Conservation (phyloP, 306 rosid genomes). For the Aeschynomene evenia region DNA sequence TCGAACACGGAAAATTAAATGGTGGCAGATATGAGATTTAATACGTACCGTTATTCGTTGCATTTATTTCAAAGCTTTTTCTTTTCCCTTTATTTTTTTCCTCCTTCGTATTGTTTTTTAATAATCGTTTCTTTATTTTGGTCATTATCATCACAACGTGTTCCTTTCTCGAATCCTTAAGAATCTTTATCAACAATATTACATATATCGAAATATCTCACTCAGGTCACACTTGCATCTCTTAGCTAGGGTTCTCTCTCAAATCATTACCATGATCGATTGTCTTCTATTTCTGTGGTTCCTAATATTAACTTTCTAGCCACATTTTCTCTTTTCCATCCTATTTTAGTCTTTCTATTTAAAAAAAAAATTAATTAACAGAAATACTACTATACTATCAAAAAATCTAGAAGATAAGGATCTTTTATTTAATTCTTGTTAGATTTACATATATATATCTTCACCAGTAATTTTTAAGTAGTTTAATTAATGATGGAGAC, state of each 20-base stretch:
- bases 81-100: neutral
- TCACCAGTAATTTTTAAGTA: too few relatives aligned
- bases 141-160: neutral
- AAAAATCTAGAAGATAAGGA: too few relatives aligned
- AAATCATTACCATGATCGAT: neutral
- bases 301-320: neutral
- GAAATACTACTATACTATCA: too few relatives aligned
- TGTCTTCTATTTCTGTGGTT: neutral
- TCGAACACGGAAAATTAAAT: conserved; percentile 25
- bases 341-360: neutral
- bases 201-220: too few relatives aligned
- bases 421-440: too few relatives aligned
- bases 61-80: conserved; percentile 32
- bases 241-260: neutral
- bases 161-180: neutral
- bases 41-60: conserved; percentile 38
- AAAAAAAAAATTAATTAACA: too few relatives aligned
- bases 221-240: neutral
- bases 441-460: too few relatives aligned
- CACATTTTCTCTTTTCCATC: neutral
- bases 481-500: too few relatives aligned
- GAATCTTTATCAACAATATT: neutral
- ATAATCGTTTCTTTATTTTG: neutral
- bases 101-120: neutral
- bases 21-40: conserved; percentile 37